A percentile compares a stretch with the other conserved stretches of the same genome.
Evolutionary conservation across 2,329 filamentous ascomycete genomes (phyloP).

Genomic region (Didymella keratinophila): DNA sequence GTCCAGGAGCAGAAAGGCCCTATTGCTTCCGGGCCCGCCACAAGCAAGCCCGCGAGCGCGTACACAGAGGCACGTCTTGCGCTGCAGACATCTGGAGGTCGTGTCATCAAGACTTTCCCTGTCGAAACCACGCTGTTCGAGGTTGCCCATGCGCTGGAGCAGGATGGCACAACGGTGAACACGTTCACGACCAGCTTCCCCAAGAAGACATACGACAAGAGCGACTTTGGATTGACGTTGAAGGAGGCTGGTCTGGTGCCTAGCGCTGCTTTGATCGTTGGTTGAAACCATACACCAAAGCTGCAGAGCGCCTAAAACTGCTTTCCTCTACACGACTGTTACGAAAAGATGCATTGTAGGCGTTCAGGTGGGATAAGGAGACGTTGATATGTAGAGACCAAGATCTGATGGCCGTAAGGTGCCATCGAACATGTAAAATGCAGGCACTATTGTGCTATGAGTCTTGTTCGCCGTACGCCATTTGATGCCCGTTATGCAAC

Average conservation of each 20-base stretch:
- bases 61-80: constrained; percentile 84
- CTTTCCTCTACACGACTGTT: not conserved
- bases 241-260: constrained; percentile 92
- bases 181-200: constrained; percentile 90
- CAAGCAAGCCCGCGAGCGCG: constrained; percentile 70
- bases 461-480: not conserved
- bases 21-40: constrained; percentile 57
- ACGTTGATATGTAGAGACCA: not conserved
- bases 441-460: not conserved
- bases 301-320: not conserved
- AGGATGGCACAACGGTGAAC: constrained; percentile 73
- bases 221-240: constrained; percentile 86
- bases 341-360: constrained; percentile 27
- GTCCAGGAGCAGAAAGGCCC: constrained; percentile 57
- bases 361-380: constrained; percentile 12
- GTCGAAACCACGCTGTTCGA: constrained; percentile 94
- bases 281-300: constrained; percentile 30
- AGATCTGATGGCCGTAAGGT: not conserved
- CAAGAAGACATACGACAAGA: constrained; percentile 74
- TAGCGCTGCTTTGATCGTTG: constrained; percentile 85
- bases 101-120: constrained; percentile 84
- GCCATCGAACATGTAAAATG: not conserved
- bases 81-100: constrained; percentile 78
- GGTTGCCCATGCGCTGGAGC: constrained; percentile 78
- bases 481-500: not conserved